Evolutionary conservation across 2,329 filamentous ascomycete species (phyloP), one percentile per base, ranked within the genome.

Genomic region (Pyrenochaeta sp.): DNA sequence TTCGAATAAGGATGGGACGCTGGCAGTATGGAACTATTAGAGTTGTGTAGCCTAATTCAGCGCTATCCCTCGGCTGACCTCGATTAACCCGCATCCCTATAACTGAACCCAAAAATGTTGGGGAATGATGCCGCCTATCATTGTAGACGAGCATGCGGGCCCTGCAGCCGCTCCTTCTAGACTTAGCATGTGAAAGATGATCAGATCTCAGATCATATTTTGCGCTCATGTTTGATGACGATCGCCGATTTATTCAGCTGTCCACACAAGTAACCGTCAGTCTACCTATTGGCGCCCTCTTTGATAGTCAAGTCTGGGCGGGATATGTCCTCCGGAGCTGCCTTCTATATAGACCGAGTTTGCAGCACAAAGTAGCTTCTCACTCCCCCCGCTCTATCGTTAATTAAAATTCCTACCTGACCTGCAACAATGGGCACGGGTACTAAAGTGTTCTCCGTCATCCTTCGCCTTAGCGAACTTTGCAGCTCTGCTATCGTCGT

Each of bases 361-460:
- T 17, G 12, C 11, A 35, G 15, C 15, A 35, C 4, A 12, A n/a
- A 35, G 12, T 35, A n/a, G 12, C 32, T 35, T 35, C 23, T 35
- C 37, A 40, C 18, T 18, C 9, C 18, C 4, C n/a, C 37, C 4
- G 18, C n/a, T 40, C 37, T 23, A 40, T 20, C n/a, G 18, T 21
- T 18, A 4, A 6, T 35, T 14, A 40, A 40, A 40, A 20, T 40
- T 18, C 10, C 15, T 18, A 5, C 15, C 32, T 17, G 32, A 35
- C 14, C 5, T n/a, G 32, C 32, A 35, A 49, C 39, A 23, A 57
- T 57, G 54, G 54, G 54, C 17, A 53, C 54, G n/a, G 49, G 54
- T 12, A 42, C 45, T 27, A 57, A 53, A 41, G 36, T 50, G 4
- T 10, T 35, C 20, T 57, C 54, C 31, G 54, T 57, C 14, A 32